These are phyloP conservation scores for Citrus hindsii DNA, from an alignment of 345 rosid genomes.

Conservation along the genomic window DNA sequence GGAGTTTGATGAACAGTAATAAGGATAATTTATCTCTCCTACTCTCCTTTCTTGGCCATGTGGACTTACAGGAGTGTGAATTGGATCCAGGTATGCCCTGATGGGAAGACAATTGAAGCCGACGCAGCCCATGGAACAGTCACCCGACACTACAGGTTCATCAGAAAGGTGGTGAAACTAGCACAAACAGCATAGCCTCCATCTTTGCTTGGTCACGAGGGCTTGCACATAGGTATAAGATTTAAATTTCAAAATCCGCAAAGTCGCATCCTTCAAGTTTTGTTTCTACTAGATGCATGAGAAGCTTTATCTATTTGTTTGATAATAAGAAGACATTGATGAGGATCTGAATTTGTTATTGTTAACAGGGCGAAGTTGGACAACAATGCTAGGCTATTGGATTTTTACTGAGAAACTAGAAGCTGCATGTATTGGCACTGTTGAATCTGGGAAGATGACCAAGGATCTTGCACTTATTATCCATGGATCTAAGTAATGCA, in stretches of 20 bases:
- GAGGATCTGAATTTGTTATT: not conserved
- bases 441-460: conserved; percentile 98
- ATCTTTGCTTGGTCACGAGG: conserved; percentile 99
- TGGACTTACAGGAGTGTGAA: not conserved
- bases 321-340: not conserved
- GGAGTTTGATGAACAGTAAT: not conserved
- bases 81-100: conserved; percentile 85
- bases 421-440: conserved; percentile 81
- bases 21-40: not conserved
- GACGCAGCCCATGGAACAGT: conserved; percentile 99
- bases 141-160: conserved; percentile 96
- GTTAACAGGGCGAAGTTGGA: conserved; percentile 84
- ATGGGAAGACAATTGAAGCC: conserved; percentile 97
- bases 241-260: not conserved
- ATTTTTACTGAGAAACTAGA: conserved; percentile 90
- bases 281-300: not conserved
- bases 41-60: not conserved
- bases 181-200: conserved; percentile 99
- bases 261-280: not conserved
- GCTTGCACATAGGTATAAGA: conserved; percentile 88
- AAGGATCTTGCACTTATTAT: conserved; percentile 92
- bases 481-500: conserved; percentile 75
- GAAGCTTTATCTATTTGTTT: not conserved
- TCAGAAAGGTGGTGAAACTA: conserved; percentile 98
- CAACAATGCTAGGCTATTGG: conserved; percentile 68